These are phyloP conservation scores for Starmerella stellata DNA, from an alignment of 805 yeast species.

Conservation along the genomic window DNA sequence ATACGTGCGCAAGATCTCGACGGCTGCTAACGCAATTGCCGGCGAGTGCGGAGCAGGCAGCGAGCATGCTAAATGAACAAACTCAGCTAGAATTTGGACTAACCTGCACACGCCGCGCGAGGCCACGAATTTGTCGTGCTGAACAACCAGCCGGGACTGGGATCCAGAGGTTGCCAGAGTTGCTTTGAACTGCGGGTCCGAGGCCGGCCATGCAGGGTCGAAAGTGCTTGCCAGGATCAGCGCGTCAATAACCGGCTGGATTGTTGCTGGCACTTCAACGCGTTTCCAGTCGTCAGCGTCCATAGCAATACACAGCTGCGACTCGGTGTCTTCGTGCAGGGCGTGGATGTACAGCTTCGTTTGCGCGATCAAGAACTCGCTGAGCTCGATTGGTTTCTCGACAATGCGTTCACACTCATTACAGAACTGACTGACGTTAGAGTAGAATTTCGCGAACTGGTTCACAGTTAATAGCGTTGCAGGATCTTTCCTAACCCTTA, in stretches of 20 bases:
- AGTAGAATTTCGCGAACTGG: slow-evolving; percentile 50
- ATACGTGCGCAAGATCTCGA: slow-evolving; percentile 32
- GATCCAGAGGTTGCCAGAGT: background rate
- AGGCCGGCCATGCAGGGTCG: slow-evolving; percentile 1
- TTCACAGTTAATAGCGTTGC: slow-evolving; percentile 38
- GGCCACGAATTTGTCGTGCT: slow-evolving; percentile 39
- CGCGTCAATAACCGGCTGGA: slow-evolving; percentile 35
- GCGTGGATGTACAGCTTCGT: slow-evolving; percentile 39
- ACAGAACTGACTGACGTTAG: slow-evolving; percentile 49
- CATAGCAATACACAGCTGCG: slow-evolving; percentile 30
- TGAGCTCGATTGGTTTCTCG: slow-evolving; percentile 35
- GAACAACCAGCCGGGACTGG: slow-evolving; percentile 25
- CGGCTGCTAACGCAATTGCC: slow-evolving; percentile 19
- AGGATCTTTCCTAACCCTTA: slow-evolving; percentile 59
- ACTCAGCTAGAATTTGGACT: slow-evolving; percentile 30
- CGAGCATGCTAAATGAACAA: slow-evolving; percentile 37
- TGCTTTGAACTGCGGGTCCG: background rate
- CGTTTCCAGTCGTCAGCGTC: slow-evolving; percentile 73
- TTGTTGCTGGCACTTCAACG: slow-evolving; percentile 31
- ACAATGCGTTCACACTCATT: slow-evolving; percentile 61
- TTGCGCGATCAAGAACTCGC: slow-evolving; percentile 50
- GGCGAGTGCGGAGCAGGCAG: slow-evolving; percentile 30
- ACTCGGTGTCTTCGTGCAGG: slow-evolving; percentile 36
- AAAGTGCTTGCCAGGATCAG: slow-evolving; percentile 29
- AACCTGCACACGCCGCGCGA: slow-evolving; percentile 32